phyloP scores from a whole-genome alignment of 257 asterid genomes.

The Paulownia fortunei region DNA sequence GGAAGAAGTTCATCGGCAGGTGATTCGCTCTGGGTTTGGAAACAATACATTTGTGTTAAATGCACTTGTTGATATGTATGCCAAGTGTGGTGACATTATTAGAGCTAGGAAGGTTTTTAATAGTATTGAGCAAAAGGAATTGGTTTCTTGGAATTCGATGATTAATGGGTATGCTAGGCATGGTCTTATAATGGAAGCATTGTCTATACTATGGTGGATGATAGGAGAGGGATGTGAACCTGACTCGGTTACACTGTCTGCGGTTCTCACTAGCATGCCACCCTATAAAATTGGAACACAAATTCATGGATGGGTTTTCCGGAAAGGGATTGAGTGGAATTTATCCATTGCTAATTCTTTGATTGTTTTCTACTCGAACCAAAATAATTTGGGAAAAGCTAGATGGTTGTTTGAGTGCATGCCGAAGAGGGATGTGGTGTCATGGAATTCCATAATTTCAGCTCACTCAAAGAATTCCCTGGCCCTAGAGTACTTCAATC shows the following conservation, averaged over 20 bases:
- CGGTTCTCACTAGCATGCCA: slow-evolving; percentile 47
- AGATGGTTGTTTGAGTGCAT: slow-evolving; percentile 63
- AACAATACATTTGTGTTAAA: slow-evolving; percentile 60
- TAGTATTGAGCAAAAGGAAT: slow-evolving; percentile 51
- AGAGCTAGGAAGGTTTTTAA: slow-evolving; percentile 64
- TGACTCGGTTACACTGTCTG: slow-evolving; percentile 62
- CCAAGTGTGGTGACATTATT: slow-evolving; percentile 83
- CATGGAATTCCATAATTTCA: slow-evolving; percentile 91
- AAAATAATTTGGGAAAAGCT: slow-evolving; percentile 33
- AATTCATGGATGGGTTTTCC: slow-evolving; percentile 77
- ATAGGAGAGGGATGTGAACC: slow-evolving; percentile 52
- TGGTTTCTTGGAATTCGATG: slow-evolving; percentile 89
- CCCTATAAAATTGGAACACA: slow-evolving; percentile 47
- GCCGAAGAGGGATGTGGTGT: slow-evolving; percentile 63
- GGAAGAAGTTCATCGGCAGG: slow-evolving; percentile 83
- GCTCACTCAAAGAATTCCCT: slow-evolving; percentile 59
- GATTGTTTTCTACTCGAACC: slow-evolving; percentile 64
- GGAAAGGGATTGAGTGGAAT: slow-evolving; percentile 58
- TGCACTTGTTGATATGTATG: slow-evolving; percentile 76
- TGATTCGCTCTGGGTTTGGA: slow-evolving; percentile 60
- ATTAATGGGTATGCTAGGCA: slow-evolving; percentile 69
- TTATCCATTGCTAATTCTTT: slow-evolving; percentile 63
- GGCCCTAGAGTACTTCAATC: slow-evolving; percentile 64
- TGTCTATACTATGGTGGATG: slow-evolving; percentile 51
- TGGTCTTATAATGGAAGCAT: slow-evolving; percentile 57